Conservation (phyloP, 495 filamentous ascomycete species). For the Penicillium malachiteum region DNA sequence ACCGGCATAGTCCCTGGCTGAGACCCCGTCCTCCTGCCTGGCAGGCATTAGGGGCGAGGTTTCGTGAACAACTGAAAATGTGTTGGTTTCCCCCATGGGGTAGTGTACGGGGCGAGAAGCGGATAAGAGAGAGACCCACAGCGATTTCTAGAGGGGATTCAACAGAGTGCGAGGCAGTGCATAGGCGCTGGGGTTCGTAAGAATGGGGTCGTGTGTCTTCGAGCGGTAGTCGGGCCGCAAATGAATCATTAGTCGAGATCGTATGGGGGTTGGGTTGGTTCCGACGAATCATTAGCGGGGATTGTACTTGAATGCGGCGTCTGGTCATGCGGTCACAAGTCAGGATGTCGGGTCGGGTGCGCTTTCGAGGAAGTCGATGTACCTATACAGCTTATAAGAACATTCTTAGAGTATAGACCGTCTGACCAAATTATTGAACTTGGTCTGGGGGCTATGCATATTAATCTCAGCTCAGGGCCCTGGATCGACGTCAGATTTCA, state of each 20-base stretch:
- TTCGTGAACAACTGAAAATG: constrained; percentile 19
- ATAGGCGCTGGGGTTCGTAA: background rate
- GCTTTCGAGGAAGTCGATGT: too few species aligned
- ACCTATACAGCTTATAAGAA: too few species aligned
- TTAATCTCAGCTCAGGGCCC: background rate
- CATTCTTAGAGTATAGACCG: background rate
- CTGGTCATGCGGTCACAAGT: constrained; percentile 4
- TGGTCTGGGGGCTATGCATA: background rate
- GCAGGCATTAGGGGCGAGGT: constrained; percentile 39
- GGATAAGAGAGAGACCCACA: constrained; percentile 7
- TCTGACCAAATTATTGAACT: background rate
- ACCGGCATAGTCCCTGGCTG: too few species aligned
- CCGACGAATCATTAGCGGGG: constrained; percentile 4
- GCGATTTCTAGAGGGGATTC: background rate
- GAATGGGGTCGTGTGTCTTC: background rate
- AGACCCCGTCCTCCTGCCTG: background rate
- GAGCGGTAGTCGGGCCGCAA: background rate
- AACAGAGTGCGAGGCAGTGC: background rate
- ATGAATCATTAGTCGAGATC: background rate
- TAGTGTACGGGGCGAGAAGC: constrained; percentile 2
- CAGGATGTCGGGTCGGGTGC: background rate
- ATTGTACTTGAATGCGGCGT: background rate
- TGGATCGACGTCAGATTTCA: constrained; percentile 2
- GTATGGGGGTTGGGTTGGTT: background rate
- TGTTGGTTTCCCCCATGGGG: constrained; percentile 8